phyloP scores from a whole-genome alignment of 169 alveolate genomes.

The Ichthyophthirius multifiliis region DNA sequence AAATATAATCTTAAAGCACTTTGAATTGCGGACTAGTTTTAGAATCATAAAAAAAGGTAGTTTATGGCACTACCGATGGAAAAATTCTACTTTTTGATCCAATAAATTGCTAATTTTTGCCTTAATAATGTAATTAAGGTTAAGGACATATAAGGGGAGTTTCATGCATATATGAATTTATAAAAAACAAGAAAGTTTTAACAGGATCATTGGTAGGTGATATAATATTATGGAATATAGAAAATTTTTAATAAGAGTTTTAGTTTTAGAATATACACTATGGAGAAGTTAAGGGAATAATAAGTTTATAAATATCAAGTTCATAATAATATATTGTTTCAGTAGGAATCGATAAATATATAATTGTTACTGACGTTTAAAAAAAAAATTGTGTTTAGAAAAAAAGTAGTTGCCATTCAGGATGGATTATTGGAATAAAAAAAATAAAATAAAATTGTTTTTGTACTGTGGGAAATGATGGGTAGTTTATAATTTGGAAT shows the following conservation, averaged over 20 bases:
- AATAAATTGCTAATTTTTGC: too few relatives aligned
- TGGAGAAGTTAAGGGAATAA: not conserved
- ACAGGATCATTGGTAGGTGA: not conserved
- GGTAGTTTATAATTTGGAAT: not conserved
- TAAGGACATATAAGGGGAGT: not conserved
- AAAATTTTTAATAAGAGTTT: not conserved
- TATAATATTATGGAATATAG: not conserved
- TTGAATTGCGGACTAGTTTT: not conserved
- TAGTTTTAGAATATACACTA: not conserved
- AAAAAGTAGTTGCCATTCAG: not conserved
- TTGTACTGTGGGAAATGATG: conserved; percentile 3
- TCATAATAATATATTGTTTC: not conserved
- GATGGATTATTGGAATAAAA: not conserved
- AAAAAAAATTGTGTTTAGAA: not conserved
- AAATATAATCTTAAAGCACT: not conserved
- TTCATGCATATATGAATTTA: not conserved
- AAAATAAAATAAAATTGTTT: not conserved
- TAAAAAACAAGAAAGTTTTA: not conserved
- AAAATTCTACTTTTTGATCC: not conserved
- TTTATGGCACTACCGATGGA: not conserved
- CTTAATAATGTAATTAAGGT: not conserved
- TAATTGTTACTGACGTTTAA: not conserved
- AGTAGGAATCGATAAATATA: not conserved
- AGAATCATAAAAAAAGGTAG: not conserved
- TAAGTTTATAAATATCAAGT: not conserved